A percentile compares a stretch with the other conserved stretches of the same genome.
Evolutionary conservation across 345 rosid genomes (phyloP).

Genomic region (Lepidium sativum): DNA sequence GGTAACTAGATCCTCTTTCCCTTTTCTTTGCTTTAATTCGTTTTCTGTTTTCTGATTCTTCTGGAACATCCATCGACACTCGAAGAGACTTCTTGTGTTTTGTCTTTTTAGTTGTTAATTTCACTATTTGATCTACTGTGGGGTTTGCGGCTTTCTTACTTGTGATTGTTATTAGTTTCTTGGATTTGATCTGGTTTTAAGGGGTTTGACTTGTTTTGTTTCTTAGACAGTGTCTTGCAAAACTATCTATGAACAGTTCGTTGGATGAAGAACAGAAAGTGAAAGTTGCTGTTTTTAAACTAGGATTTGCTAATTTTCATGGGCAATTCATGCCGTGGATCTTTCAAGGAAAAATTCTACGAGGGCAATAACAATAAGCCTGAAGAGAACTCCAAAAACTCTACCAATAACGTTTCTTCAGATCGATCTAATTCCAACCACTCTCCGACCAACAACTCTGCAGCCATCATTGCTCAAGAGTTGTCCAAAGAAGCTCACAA

Average conservation of each 20-base stretch:
- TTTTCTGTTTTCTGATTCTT: not conserved
- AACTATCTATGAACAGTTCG: constrained; percentile 22
- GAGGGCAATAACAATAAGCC: constrained; percentile 59
- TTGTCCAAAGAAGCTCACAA: constrained; percentile 29
- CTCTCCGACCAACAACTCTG: constrained; percentile 24
- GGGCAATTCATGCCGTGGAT: constrained; percentile 99
- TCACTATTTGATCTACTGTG: constrained; percentile 11
- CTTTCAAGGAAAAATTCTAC: constrained; percentile 61
- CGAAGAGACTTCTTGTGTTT: not conserved
- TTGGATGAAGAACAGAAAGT: constrained; percentile 33
- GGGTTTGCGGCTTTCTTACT: not conserved
- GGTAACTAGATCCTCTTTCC: constrained; percentile 14
- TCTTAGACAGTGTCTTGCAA: not conserved
- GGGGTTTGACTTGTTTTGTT: not conserved
- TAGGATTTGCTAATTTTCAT: constrained; percentile 39
- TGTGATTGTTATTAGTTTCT: not conserved
- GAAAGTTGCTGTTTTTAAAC: constrained; percentile 16
- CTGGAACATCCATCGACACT: not conserved
- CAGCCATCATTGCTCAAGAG: constrained; percentile 13
- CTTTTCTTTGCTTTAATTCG: not conserved
- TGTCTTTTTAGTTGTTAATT: not conserved
- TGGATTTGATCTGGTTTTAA: not conserved
- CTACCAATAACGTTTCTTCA: constrained; percentile 18
- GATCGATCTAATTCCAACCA: constrained; percentile 37
- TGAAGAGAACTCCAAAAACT: constrained; percentile 36